Evolutionary conservation across 768 basidiomycete species (phyloP), one percentile per base, ranked within the genome.

Genomic region (Boletus sp.): DNA sequence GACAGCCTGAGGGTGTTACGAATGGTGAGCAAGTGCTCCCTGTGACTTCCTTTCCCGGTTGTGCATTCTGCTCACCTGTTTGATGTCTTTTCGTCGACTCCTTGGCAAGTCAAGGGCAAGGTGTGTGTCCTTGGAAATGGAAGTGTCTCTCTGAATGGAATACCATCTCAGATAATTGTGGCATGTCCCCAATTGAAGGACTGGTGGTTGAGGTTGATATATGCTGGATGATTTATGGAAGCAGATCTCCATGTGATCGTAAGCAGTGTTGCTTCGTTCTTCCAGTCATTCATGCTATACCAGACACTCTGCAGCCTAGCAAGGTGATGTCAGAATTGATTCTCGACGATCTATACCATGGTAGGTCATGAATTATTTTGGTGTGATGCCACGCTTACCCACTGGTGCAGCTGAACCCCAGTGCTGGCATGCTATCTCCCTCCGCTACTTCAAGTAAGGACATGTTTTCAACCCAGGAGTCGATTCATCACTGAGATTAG

Each of bases 181-280:
- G n/a, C n/a, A n/a, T n/a, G n/a, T n/a, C n/a, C n/a, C n/a, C n/a
- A n/a, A n/a, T n/a, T n/a, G n/a, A n/a, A n/a, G n/a, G n/a, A n/a
- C n/a, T n/a, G n/a, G n/a, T n/a, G n/a, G n/a, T n/a, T n/a, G n/a
- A n/a, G n/a, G n/a, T n/a, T n/a, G n/a, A n/a, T n/a, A n/a, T n/a
- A n/a, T n/a, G n/a, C n/a, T n/a, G n/a, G n/a, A n/a, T n/a, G n/a
- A n/a, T n/a, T n/a, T n/a, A 99, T 98, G 97, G 97, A 99, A 71
- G 97, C 97, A 54, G 97, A 99, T 83, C 81, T 99, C 18, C 97
- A 98, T 67, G 97, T 97, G 18, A 99, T 99, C 73, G 94, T 95
- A 65, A 73, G 84, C 69, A 24, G 42, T 41, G 14, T 18, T 37
- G 8, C 24, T 89, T 61, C 89, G 90, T 48, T 92, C 70, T 94